Base-by-base conservation (phyloP, 805 yeast genomes). In the Nakazawaea laoshanensis region DNA sequence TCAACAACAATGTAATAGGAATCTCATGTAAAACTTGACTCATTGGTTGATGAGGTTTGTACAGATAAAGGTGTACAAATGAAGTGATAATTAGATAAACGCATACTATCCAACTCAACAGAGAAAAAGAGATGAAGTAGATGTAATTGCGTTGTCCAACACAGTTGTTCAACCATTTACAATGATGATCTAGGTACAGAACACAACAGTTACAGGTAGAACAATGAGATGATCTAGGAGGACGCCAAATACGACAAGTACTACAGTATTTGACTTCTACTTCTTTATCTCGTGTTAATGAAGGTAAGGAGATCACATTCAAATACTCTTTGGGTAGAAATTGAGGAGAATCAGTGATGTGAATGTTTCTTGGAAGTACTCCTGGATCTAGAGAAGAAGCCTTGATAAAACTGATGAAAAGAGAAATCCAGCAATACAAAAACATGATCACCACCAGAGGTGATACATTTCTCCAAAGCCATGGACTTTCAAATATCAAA, bases 341-440 rank as follows among this genome's bases (percentile, higher is more conserved):
- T 19, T 46, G 44, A 6, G 61, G 43, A 24, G 58, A 55, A 30
- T 55, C 65, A 0, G 69, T 67, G 20, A 75, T 16, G 44, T 84
- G 92, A 4, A 78, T 50, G 51, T 80, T 79, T 38, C 76, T 56
- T 1, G 94, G 88, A 8, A 80, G 46, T 1, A 67, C 52, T 0
- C 94, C 94, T 0, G 94, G 84, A 43, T 84, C 94, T 8, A 67
- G 52, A 2, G 71, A 57, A 0, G 81, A 63, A 0, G 80, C 77
- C 36, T 55, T 64, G 6, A 77, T 36, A 39, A 74, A 73, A 32
- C 74, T 66, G 3, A 50, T 30, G 1, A 72, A n/a, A 2, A 72
- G 48, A 25, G 73, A 45, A 4, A 61, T 29, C 81, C 82, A 77
- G 24, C 70, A 47, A 45, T 83, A 83, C 13, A 67, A 52, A 42